These are phyloP conservation scores for Artemisia argyi DNA, from an alignment of 129 eudicot species.

Conservation along the genomic window DNA sequence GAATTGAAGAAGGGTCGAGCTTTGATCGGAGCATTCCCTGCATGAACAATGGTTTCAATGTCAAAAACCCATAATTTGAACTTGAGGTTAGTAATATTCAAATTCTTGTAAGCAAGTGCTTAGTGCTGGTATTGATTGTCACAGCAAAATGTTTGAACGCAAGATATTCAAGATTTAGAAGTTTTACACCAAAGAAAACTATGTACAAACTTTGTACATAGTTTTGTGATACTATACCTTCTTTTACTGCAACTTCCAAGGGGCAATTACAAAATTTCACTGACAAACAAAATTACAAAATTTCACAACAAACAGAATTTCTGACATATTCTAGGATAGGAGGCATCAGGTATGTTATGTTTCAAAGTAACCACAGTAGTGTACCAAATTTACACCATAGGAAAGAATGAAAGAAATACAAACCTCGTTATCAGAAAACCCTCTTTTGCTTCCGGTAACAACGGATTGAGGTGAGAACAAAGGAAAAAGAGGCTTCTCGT, in stretches of 20 bases:
- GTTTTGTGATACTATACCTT: not conserved
- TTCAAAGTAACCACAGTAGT: too few relatives aligned
- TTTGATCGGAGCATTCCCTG: constrained; percentile 27
- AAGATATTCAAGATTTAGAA: not conserved
- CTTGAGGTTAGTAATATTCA: not conserved
- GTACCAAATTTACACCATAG: too few relatives aligned
- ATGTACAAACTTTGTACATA: not conserved
- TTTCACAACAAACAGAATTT: too few relatives aligned
- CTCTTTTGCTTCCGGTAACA: constrained; percentile 52
- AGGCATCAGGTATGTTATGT: too few relatives aligned
- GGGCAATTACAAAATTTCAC: too few relatives aligned
- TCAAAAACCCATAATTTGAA: constrained; percentile 1
- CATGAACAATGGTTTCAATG: constrained; percentile 20
- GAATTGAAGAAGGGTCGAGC: constrained; percentile 24
- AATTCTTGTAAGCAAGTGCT: not conserved
- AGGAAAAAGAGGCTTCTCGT: constrained; percentile 51
- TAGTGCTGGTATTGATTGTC: not conserved
- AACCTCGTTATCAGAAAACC: constrained; percentile 48
- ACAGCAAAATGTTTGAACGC: not conserved
- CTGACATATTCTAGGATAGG: too few relatives aligned
- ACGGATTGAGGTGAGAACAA: constrained; percentile 38
- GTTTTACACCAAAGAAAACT: not conserved
- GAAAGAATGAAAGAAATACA: constrained; percentile 18
- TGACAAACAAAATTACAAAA: too few relatives aligned
- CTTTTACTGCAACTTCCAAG: too few relatives aligned